Evolutionary conservation across 352 stramenopile species (phyloP).

Genomic region (Phytophthora megakarya): DNA sequence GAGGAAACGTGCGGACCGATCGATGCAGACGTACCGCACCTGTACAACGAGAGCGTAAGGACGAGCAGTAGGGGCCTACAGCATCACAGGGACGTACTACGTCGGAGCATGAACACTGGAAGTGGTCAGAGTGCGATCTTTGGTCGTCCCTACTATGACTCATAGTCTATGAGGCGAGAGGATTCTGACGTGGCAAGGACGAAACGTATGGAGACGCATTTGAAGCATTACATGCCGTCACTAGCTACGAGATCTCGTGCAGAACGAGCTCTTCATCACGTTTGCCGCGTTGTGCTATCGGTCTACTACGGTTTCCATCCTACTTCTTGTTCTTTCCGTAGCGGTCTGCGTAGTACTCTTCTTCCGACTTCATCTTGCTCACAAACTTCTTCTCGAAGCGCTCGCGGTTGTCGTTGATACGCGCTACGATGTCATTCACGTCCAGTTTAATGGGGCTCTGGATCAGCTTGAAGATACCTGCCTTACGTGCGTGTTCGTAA

Average conservation of each 20-base stretch:
- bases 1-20: constrained; percentile 26
- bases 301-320: constrained; percentile 11
- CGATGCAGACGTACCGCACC: constrained; percentile 29
- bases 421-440: constrained; percentile 87
- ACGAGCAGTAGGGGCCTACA: neutral
- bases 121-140: constrained; percentile 15
- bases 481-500: constrained; percentile 79
- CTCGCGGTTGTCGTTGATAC: constrained; percentile 90
- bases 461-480: constrained; percentile 85
- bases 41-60: constrained; percentile 18
- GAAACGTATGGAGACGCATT: constrained; percentile 20
- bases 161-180: constrained; percentile 9
- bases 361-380: constrained; percentile 93
- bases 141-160: constrained; percentile 12
- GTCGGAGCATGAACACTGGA: constrained; percentile 35
- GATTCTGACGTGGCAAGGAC: constrained; percentile 29
- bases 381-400: constrained; percentile 93
- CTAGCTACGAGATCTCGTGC: constrained; percentile 6
- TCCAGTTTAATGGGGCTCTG: constrained; percentile 75
- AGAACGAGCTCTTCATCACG: neutral
- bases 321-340: constrained; percentile 75
- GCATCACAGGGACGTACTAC: constrained; percentile 19
- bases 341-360: constrained; percentile 92
- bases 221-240: constrained; percentile 22
- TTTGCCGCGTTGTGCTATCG: neutral